Conservation (phyloP, 1,139 yeast species). For the Yamadazyma pseudoaaseri region DNA sequence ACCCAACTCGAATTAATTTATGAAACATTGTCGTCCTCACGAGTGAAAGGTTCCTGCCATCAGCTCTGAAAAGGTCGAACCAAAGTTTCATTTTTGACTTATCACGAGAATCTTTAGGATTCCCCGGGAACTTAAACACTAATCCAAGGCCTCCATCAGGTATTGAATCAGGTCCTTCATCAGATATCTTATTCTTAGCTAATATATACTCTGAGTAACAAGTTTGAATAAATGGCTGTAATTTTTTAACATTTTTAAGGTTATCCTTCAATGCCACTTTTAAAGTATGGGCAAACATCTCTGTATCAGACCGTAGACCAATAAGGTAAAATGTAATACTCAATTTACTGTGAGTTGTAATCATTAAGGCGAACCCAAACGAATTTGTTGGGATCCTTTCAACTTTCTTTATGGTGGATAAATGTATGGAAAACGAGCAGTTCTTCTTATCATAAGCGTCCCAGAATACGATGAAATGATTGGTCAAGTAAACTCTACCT, state of each 20-base stretch:
- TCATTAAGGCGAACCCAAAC: constrained; percentile 75
- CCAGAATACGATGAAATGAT: constrained; percentile 71
- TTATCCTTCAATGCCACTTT: constrained; percentile 65
- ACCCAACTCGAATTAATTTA: constrained; percentile 81
- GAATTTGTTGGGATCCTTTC: constrained; percentile 79
- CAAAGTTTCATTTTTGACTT: constrained; percentile 86
- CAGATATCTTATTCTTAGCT: constrained; percentile 53
- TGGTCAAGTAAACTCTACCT: constrained; percentile 69
- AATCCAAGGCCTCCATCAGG: constrained; percentile 89
- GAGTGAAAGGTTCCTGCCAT: constrained; percentile 82
- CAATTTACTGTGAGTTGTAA: constrained; percentile 68
- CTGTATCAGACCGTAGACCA: constrained; percentile 78
- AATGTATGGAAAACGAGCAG: constrained; percentile 69
- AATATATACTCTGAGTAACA: constrained; percentile 85
- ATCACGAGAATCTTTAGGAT: constrained; percentile 72
- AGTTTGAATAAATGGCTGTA: constrained; percentile 66
- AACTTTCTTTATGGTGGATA: constrained; percentile 78
- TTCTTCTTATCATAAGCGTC: constrained; percentile 68
- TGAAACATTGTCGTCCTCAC: constrained; percentile 75
- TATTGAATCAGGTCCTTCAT: constrained; percentile 45
- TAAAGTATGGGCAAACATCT: constrained; percentile 69
- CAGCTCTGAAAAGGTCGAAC: constrained; percentile 83
- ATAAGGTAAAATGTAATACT: constrained; percentile 68
- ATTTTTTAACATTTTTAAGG: constrained; percentile 55
- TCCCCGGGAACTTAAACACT: constrained; percentile 85